Percentiles rank a stretch among this genome's conserved stretches.
Evolutionary conservation across 441 rosid genomes (phyloP).

Genomic region (Pelargonium fulgidum): DNA sequence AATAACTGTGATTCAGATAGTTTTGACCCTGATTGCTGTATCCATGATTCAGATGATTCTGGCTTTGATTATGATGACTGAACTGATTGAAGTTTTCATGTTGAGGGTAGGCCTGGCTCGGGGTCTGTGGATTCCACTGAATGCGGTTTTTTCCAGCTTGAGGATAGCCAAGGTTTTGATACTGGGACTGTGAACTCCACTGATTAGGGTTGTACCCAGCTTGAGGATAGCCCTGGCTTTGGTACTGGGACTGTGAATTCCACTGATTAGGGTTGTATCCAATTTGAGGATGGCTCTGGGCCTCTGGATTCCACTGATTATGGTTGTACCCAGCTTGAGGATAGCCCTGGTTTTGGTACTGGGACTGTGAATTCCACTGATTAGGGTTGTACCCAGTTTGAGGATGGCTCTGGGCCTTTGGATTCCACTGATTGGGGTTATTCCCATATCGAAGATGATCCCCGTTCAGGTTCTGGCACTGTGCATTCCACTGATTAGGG

Average conservation of each 20-base stretch:
- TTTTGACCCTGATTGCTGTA: conserved; percentile 1
- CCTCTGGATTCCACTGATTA: conserved; percentile 29
- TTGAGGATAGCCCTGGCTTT: conserved; percentile 13
- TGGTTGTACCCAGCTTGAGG: conserved; percentile 2
- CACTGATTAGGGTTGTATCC: conserved; percentile 28
- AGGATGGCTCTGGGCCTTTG: conserved; percentile 18
- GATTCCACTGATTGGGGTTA: conserved; percentile 29
- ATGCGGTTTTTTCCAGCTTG: conserved; percentile 25
- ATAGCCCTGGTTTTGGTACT: conserved; percentile 13
- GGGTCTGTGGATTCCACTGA: conserved; percentile 27
- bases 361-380: conserved; percentile 26
- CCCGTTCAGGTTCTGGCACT: neutral
- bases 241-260: conserved; percentile 16
- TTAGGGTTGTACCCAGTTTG: conserved; percentile 24
- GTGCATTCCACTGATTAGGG: conserved; percentile 21
- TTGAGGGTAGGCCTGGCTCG: neutral
- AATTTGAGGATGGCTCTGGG: conserved; percentile 24
- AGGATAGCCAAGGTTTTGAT: conserved; percentile 29
- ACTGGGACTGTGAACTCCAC: conserved; percentile 21
- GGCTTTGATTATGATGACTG: conserved; percentile 9
- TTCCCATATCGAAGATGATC: neutral
- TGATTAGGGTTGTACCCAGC: conserved; percentile 22
- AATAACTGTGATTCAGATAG: neutral
- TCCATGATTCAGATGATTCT: conserved; percentile 1
- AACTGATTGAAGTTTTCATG: conserved; percentile 24